Percentiles rank a stretch among this genome's conserved stretches.
Evolutionary conservation across 2,329 filamentous ascomycete genomes (phyloP).

Genomic region (Phaeosphaeria sp.): DNA sequence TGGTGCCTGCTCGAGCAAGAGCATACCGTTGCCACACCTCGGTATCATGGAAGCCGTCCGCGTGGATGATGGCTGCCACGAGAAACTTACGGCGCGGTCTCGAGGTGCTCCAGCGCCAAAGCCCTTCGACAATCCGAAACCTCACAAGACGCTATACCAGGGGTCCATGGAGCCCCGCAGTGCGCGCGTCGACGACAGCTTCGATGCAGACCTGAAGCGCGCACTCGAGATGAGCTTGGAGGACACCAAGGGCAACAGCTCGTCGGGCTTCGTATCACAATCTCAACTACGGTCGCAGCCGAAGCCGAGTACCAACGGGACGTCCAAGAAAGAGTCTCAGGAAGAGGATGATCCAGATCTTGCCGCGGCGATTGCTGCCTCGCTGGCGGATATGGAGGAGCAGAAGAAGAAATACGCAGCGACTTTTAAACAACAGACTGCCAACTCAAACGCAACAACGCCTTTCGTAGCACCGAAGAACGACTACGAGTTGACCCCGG

Average conservation of each 20-base stretch:
- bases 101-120: conserved; percentile 52
- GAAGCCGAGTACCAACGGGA: conserved; percentile 45
- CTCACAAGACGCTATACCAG: conserved; percentile 67
- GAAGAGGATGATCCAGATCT: conserved; percentile 93
- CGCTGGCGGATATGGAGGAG: conserved; percentile 95
- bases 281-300: conserved; percentile 55
- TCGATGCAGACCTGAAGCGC: conserved; percentile 92
- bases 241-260: conserved; percentile 78
- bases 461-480: conserved; percentile 75
- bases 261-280: conserved; percentile 75
- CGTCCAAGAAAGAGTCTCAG: conserved; percentile 50
- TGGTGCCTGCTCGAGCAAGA: conserved; percentile 90
- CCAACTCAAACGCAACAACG: conserved; percentile 56
- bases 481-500: conserved; percentile 90
- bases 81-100: conserved; percentile 81
- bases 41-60: conserved; percentile 90
- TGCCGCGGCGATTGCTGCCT: conserved; percentile 93
- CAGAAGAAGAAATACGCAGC: conserved; percentile 92
- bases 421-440: conserved; percentile 79
- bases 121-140: conserved; percentile 57
- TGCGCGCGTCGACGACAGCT: conserved; percentile 85
- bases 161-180: conserved; percentile 88
- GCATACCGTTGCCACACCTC: conserved; percentile 85
- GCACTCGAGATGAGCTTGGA: conserved; percentile 97
- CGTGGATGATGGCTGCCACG: conserved; percentile 95